phyloP scores from a whole-genome alignment of 2,329 filamentous ascomycete genomes.

The Epichloe baconii region DNA sequence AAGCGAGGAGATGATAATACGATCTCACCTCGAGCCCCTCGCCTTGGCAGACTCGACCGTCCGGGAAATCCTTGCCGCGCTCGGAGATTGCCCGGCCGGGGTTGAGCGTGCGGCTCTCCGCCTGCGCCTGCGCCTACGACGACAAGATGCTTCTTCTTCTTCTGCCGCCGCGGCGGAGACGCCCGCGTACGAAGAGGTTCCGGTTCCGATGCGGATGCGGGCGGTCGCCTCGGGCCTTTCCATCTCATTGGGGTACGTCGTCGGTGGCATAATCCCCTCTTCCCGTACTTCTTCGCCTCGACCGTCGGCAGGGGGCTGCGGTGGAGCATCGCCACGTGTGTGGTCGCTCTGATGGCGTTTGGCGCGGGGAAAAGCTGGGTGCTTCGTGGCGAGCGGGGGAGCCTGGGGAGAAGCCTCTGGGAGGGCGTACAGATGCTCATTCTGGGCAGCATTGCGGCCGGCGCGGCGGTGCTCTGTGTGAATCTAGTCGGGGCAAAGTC shows the following conservation, averaged over 20 bases:
- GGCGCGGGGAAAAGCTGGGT: slow-evolving; percentile 41
- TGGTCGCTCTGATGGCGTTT: slow-evolving; percentile 40
- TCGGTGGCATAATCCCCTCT: slow-evolving; percentile 47
- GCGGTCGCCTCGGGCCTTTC: slow-evolving; percentile 41
- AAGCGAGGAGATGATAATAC: slow-evolving; percentile 15
- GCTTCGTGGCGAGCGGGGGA: slow-evolving; percentile 12
- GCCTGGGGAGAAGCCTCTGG: slow-evolving; percentile 12
- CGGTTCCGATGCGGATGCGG: slow-evolving; percentile 13
- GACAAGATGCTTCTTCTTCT: neutral
- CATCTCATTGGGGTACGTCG: slow-evolving; percentile 47
- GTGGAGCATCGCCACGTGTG: slow-evolving; percentile 41
- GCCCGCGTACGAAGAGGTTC: slow-evolving; percentile 9
- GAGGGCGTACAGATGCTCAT: slow-evolving; percentile 23
- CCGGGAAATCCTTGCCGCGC: slow-evolving; percentile 12
- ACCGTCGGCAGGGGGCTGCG: slow-evolving; percentile 30
- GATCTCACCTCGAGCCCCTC: slow-evolving; percentile 21
- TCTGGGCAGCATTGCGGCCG: slow-evolving; percentile 20
- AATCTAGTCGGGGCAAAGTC: slow-evolving; percentile 10
- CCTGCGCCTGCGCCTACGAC: slow-evolving; percentile 6
- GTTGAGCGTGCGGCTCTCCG: slow-evolving; percentile 12
- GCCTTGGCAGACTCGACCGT: slow-evolving; percentile 13
- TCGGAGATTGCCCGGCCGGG: slow-evolving; percentile 19
- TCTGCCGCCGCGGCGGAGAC: neutral
- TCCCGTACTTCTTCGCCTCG: slow-evolving; percentile 45
- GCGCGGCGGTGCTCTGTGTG: slow-evolving; percentile 18